A percentile compares a stretch with the other conserved stretches of the same genome.
These are phyloP conservation scores for Tetrapisispora phaffii DNA, from an alignment of 805 yeast species.

Conservation along the genomic window DNA sequence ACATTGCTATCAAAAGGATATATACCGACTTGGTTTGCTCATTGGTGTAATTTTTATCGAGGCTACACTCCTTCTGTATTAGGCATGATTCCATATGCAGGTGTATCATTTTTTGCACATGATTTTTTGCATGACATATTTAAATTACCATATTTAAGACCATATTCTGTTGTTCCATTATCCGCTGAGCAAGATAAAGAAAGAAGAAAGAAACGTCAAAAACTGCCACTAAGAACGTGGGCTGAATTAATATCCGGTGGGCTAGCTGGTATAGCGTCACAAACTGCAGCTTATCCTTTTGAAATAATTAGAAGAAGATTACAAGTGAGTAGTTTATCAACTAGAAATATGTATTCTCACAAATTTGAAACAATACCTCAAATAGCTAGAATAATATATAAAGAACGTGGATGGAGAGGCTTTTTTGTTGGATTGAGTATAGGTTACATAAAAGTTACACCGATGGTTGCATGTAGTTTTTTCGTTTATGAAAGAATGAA, in stretches of 20 bases:
- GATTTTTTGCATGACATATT: constrained; percentile 83
- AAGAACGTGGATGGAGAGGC: constrained; percentile 74
- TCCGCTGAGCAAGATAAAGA: constrained; percentile 15
- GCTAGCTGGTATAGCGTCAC: constrained; percentile 88
- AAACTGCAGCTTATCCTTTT: constrained; percentile 93
- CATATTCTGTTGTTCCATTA: constrained; percentile 38
- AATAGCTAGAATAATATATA: constrained; percentile 45
- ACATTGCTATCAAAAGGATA: constrained; percentile 29
- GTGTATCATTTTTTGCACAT: constrained; percentile 91
- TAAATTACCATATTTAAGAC: constrained; percentile 46
- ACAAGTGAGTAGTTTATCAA: constrained; percentile 86
- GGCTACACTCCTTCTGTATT: constrained; percentile 90
- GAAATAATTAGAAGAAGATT: constrained; percentile 90
- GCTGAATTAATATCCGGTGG: constrained; percentile 95
- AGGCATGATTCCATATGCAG: constrained; percentile 97
- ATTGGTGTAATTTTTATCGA: constrained; percentile 65
- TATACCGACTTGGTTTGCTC: constrained; percentile 28
- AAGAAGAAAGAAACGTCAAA: constrained; percentile 17
- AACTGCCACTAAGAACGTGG: constrained; percentile 73
- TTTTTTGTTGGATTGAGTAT: constrained; percentile 90
- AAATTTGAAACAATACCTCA: constrained; percentile 26
- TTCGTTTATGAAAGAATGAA: constrained; percentile 88
- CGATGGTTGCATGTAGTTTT: constrained; percentile 95
- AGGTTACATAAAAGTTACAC: constrained; percentile 89
- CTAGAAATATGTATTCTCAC: constrained; percentile 38